These are phyloP conservation scores for Noccaea bulbosa DNA, from an alignment of 345 rosid species.

Conservation along the genomic window DNA sequence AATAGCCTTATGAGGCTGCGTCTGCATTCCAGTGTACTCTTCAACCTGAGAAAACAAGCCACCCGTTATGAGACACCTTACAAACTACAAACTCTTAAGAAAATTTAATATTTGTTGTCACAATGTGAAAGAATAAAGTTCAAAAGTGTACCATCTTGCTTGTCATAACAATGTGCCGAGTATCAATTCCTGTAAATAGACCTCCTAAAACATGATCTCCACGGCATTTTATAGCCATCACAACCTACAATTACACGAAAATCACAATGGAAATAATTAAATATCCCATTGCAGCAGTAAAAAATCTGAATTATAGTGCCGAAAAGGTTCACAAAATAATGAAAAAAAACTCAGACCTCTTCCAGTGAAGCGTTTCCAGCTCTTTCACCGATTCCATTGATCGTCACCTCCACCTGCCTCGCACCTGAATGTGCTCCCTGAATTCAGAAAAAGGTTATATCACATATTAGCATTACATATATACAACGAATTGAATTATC, in stretches of 20 bases:
- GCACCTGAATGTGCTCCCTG: slow-evolving; percentile 95
- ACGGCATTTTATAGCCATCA: slow-evolving; percentile 88
- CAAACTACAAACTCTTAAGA: slow-evolving; percentile 12
- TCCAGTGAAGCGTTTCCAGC: slow-evolving; percentile 99
- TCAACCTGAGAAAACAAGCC: slow-evolving; percentile 63
- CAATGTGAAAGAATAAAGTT: slow-evolving; percentile 3
- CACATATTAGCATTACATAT: slow-evolving; percentile 34
- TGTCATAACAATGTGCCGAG: slow-evolving; percentile 77
- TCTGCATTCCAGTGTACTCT: slow-evolving; percentile 83
- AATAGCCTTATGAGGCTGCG: slow-evolving; percentile 96
- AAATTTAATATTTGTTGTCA: neutral
- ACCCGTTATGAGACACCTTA: neutral
- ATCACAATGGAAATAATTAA: neutral
- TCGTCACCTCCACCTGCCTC: slow-evolving; percentile 92
- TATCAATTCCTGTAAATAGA: slow-evolving; percentile 74
- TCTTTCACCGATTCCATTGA: slow-evolving; percentile 98
- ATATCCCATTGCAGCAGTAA: neutral
- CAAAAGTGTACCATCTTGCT: slow-evolving; percentile 81
- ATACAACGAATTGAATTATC: too few species aligned
- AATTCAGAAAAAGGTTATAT: slow-evolving; percentile 22
- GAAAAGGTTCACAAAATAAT: slow-evolving; percentile 6
- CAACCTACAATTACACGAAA: slow-evolving; percentile 55
- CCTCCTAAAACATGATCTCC: slow-evolving; percentile 84
- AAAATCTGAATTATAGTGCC: neutral
- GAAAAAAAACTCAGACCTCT: slow-evolving; percentile 60